These are phyloP conservation scores for Dittrichia graveolens DNA, from an alignment of 129 eudicot genomes.

Conservation along the genomic window DNA sequence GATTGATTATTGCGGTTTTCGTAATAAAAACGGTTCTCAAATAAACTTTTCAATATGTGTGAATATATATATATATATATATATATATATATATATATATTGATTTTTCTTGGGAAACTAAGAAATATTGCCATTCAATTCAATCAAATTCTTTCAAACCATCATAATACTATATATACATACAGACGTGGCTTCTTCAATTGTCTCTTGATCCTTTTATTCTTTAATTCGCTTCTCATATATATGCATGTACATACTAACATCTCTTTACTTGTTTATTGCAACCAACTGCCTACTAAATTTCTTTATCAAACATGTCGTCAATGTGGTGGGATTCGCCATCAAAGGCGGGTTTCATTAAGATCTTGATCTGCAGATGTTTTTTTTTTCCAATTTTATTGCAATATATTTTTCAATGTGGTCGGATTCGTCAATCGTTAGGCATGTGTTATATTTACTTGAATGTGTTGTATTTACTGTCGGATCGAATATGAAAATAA, in stretches of 20 bases:
- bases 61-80: too few species aligned
- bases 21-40: too few species aligned
- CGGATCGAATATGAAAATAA: too few species aligned
- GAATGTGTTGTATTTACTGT: too few species aligned
- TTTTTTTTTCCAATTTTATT: not conserved
- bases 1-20: too few species aligned
- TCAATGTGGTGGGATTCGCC: slow-evolving; percentile 4
- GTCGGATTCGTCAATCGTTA: too few species aligned
- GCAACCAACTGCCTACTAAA: slow-evolving; percentile 12
- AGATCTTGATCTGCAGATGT: not conserved
- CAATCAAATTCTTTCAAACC: too few species aligned
- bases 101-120: slow-evolving; percentile 28
- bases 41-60: too few species aligned
- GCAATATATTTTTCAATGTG: too few species aligned
- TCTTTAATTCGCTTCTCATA: slow-evolving; percentile 27
- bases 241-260: not conserved
- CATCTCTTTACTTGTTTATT: slow-evolving; percentile 17
- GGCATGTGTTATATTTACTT: too few species aligned
- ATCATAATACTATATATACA: too few species aligned
- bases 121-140: slow-evolving; percentile 18
- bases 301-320: slow-evolving; percentile 2
- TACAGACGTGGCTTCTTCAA: slow-evolving; percentile 34
- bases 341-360: not conserved
- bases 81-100: slow-evolving; percentile 17
- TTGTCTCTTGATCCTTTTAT: slow-evolving; percentile 26